phyloP scores from a whole-genome alignment of 768 basidiomycete genomes.

The Lactarius tabidus region DNA sequence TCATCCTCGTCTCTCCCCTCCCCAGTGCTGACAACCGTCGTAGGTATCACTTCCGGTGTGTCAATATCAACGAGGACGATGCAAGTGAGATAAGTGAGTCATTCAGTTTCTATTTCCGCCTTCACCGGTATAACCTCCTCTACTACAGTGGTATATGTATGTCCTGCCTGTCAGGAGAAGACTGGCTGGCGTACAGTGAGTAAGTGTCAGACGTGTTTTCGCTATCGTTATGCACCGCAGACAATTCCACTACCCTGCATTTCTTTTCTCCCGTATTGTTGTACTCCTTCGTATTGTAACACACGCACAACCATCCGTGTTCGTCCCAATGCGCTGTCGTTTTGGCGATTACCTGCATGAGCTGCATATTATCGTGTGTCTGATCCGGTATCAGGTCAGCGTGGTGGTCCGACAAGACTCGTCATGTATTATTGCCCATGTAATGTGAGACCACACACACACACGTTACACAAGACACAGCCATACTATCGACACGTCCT shows the following conservation, averaged over 20 bases:
- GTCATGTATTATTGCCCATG: constrained; percentile 9
- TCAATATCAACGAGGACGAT: constrained; percentile 52
- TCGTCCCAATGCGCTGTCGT: constrained; percentile 20
- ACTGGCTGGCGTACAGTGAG: constrained; percentile 64
- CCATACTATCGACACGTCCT: background rate
- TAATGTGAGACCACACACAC: constrained; percentile 21
- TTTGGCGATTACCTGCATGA: constrained; percentile 13
- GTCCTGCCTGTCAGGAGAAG: constrained; percentile 48
- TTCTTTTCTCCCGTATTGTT: constrained; percentile 17
- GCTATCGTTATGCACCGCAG: background rate
- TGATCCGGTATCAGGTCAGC: constrained; percentile 20
- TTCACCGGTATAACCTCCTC: constrained; percentile 4
- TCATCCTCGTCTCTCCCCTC: background rate
- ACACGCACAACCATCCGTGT: constrained; percentile 21
- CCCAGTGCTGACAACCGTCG: background rate
- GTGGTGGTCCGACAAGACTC: constrained; percentile 15
- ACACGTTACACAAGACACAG: background rate
- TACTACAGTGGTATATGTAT: constrained; percentile 53
- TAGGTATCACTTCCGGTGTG: constrained; percentile 79
- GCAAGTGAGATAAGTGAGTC: constrained; percentile 74
- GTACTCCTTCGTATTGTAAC: constrained; percentile 26
- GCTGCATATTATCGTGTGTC: constrained; percentile 20
- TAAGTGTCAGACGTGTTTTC: constrained; percentile 53
- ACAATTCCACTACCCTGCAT: constrained; percentile 7
- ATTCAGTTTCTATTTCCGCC: background rate